Percentiles rank a stretch among this genome's conserved stretches.
Conservation (phyloP, 2,329 filamentous ascomycete species). For the Plenodomus tracheiphilus region DNA sequence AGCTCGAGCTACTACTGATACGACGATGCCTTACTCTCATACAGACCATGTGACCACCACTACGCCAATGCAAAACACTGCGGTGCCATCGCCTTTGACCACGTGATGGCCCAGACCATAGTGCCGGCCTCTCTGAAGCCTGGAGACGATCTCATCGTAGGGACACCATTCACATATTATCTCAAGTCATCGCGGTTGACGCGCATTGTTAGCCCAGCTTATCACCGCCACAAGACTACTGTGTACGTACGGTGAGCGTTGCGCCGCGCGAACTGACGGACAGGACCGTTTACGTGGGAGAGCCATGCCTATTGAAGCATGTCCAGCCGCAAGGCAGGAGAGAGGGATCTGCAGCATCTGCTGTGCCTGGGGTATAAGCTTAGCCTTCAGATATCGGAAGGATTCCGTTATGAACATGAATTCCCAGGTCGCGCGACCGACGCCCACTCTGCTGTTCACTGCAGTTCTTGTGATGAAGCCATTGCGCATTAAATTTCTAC, state of each 20-base stretch:
- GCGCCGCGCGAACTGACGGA: constrained; percentile 1
- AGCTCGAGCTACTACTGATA: constrained; percentile 38
- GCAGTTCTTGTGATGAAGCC: neutral
- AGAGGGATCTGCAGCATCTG: constrained; percentile 3
- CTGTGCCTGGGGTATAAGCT: constrained; percentile 1
- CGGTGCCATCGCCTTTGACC: too few species aligned
- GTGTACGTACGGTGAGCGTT: too few species aligned
- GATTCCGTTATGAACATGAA: constrained; percentile 1
- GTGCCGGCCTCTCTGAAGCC: neutral
- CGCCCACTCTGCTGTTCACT: neutral
- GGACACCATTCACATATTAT: neutral
- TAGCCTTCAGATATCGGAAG: constrained; percentile 9
- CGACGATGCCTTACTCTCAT: neutral
- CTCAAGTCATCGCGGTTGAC: neutral
- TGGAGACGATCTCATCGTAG: neutral
- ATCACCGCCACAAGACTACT: constrained; percentile 1
- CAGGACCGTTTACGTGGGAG: constrained; percentile 6
- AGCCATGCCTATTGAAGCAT: constrained; percentile 14
- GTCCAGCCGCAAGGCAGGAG: constrained; percentile 10
- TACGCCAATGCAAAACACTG: too few species aligned
- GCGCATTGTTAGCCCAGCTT: neutral
- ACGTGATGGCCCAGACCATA: too few species aligned
- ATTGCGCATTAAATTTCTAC: neutral
- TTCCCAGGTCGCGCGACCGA: neutral
- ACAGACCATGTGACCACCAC: too few species aligned